These are phyloP conservation scores for Colletotrichum limetticola DNA, from an alignment of 2,329 filamentous ascomycete species.

Conservation along the genomic window DNA sequence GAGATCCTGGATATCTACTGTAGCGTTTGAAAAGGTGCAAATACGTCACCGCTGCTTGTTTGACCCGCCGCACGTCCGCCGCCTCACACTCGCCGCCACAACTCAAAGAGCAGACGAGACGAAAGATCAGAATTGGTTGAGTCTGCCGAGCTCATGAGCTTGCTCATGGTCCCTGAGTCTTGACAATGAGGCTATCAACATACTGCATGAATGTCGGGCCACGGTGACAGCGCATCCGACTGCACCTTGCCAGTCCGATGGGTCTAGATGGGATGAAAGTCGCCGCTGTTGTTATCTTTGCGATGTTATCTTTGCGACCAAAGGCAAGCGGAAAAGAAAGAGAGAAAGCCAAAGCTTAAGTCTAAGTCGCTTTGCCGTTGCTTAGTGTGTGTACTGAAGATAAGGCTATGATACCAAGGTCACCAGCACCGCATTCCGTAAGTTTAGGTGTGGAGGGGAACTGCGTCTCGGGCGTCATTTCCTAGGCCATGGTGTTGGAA, in stretches of 20 bases:
- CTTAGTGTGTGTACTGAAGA: neutral
- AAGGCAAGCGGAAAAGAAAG: neutral
- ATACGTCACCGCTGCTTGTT: neutral
- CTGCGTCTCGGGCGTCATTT: neutral
- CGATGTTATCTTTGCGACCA: neutral
- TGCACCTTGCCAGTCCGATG: neutral
- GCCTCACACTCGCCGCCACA: neutral
- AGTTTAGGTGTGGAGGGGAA: neutral
- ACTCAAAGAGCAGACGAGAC: conserved; percentile 4
- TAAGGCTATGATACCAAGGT: neutral
- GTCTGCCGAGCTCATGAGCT: neutral
- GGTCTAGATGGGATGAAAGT: conserved; percentile 17
- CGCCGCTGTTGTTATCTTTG: neutral
- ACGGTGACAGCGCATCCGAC: neutral
- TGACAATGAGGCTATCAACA: neutral
- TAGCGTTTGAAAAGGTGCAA: conserved; percentile 25
- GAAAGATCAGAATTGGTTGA: neutral
- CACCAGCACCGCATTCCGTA: neutral
- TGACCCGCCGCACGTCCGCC: neutral
- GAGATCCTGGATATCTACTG: neutral
- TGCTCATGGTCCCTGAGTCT: neutral
- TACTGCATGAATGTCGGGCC: conserved; percentile 2
- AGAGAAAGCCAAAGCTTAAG: neutral
- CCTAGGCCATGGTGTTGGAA: conserved; percentile 1
- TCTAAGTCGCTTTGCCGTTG: neutral